Percentiles rank a stretch among this genome's conserved stretches.
phyloP scores from a whole-genome alignment of 805 yeast genomes.

The Candida nanaspora region DNA sequence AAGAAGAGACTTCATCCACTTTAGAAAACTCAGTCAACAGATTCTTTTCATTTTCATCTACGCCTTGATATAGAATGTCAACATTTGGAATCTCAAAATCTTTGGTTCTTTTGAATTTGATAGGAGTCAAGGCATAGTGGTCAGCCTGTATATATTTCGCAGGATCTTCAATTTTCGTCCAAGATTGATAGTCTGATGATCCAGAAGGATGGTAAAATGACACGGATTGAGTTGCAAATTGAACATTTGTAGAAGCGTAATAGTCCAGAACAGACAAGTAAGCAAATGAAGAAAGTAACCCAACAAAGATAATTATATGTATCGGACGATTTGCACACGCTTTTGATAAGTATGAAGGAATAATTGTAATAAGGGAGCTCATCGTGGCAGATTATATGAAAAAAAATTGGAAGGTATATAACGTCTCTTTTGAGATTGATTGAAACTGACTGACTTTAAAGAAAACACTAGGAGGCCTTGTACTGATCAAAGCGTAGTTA shows the following conservation, averaged over 20 bases:
- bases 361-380: neutral
- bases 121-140: constrained; percentile 45
- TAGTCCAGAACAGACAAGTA: constrained; percentile 71
- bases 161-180: constrained; percentile 43
- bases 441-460: neutral
- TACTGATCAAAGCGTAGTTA: too few relatives aligned
- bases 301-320: constrained; percentile 68
- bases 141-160: constrained; percentile 34
- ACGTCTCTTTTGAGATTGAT: neutral
- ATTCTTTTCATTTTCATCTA: constrained; percentile 35
- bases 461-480: too few relatives aligned
- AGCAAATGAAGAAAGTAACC: constrained; percentile 71
- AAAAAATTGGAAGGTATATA: neutral
- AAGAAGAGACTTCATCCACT: constrained; percentile 14
- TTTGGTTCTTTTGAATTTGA: constrained; percentile 42
- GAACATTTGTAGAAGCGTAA: constrained; percentile 29
- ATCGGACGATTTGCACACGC: constrained; percentile 77
- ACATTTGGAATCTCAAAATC: constrained; percentile 11
- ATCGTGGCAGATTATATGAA: neutral
- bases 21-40: constrained; percentile 23
- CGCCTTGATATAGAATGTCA: constrained; percentile 29
- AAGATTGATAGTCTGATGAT: constrained; percentile 28
- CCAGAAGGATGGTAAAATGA: constrained; percentile 32
- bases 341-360: constrained; percentile 26
- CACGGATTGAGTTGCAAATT: constrained; percentile 6